Conservation (phyloP, 257 asterid species). For the Thymus mandschuricus region DNA sequence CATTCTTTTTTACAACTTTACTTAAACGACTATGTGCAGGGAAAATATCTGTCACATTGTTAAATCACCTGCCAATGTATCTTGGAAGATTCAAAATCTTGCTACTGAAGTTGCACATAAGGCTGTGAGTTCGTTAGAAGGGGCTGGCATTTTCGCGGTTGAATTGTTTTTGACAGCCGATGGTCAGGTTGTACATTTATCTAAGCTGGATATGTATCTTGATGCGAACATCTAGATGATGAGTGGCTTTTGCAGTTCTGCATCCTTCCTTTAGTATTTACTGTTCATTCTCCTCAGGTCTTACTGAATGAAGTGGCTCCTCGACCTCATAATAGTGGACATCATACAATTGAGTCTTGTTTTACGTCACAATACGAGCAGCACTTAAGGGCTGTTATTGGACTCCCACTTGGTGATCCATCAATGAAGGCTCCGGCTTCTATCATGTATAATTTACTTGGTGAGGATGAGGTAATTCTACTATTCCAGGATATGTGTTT, state of each 20-base stretch:
- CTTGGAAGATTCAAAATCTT: conserved; percentile 75
- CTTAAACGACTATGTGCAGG: conserved; percentile 40
- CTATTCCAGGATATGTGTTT: conserved; percentile 3
- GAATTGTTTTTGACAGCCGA: conserved; percentile 91
- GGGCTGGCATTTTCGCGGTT: conserved; percentile 94
- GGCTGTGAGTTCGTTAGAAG: conserved; percentile 92
- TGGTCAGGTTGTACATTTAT: conserved; percentile 50
- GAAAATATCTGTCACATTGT: conserved; percentile 95
- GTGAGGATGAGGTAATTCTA: conserved; percentile 82
- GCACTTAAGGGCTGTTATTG: conserved; percentile 91
- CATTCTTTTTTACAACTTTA: background rate
- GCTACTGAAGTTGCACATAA: conserved; percentile 82
- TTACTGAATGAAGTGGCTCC: conserved; percentile 97
- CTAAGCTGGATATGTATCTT: conserved; percentile 27
- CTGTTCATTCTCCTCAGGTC: conserved; percentile 52
- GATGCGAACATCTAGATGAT: conserved; percentile 7
- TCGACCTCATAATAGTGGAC: conserved; percentile 98
- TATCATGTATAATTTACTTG: conserved; percentile 85
- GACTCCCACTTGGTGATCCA: conserved; percentile 97
- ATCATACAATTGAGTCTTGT: conserved; percentile 91
- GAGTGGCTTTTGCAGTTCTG: conserved; percentile 19
- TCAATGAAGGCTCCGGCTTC: conserved; percentile 88
- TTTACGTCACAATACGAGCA: conserved; percentile 95
- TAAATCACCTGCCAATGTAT: conserved; percentile 84
- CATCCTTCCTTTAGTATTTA: conserved; percentile 24